Evolutionary conservation across 129 eudicot species (phyloP), one percentile per base, ranked within the genome.

Genomic region (Lactuca sativa): DNA sequence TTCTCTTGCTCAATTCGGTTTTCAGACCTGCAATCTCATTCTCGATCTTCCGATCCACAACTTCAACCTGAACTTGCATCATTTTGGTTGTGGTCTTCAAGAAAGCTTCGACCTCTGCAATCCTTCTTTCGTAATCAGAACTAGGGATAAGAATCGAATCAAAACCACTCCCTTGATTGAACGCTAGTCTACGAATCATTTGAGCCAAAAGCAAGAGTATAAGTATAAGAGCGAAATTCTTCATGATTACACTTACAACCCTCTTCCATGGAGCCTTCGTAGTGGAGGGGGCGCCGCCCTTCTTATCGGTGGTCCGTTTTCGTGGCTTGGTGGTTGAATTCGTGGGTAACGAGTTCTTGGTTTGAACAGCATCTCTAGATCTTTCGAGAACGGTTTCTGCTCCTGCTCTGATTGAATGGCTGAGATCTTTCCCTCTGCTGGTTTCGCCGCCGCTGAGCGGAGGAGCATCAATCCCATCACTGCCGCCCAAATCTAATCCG

Each of bases 21-120:
- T 58, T 85, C 64, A 91, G 75, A 6, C 78, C 77, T 7, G 60
- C 71, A 65, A 90, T 64, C 74, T 58, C 84, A 16, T 37, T 77
- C 68, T 82, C 92, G 11, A 86, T 38, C 80, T 93, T 93, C 59
- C 83, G 67, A 49, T 93, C 97, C 62, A 89, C 80, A 31, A 83
- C 84, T 40, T 85, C 92, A 10, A 93, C 82, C 73, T 89, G 97
- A 30, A 93, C 87, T 68, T 93, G 97, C 90, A 90, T 75, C 87
- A 84, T 84, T 40, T 80, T 90, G 4, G 81, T 69, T 6, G 88
- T 82, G 4, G 78, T 87, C 79, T 78, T 90, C 61, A 87, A 61
- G 7, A 84, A 87, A 15, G 67, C 69, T 77, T 93, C 97, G 48
- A 93, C 74, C 44, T 81, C 92, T 7, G 92, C 88, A 32, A 93